Base-by-base conservation (phyloP, 2,329 filamentous ascomycete species). In the Aureobasidium sp. region DNA sequence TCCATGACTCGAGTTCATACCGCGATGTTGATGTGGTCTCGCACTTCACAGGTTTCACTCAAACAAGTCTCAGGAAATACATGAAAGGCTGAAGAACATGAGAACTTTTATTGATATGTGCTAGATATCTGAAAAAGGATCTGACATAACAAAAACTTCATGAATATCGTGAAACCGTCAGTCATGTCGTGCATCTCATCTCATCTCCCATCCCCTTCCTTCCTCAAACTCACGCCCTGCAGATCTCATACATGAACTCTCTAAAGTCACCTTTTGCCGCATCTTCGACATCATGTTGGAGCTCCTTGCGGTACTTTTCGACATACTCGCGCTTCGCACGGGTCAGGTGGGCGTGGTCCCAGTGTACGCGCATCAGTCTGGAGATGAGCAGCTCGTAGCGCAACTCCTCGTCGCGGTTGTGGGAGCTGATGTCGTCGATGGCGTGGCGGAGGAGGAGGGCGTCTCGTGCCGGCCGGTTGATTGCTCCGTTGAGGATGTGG, bases 401-500 rank as follows among this genome's bases (percentile, higher is more conserved):
- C 64, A 92, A 79, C 57, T 82, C 68, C 64, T 72, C 62, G 65
- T 68, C 69, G 7, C 69, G 68, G 57, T 74, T 70, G 35, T 65
- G 64, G 3, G 70, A 62, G 1, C 71, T 74, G 31, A 79, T 74
- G 21, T 85, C 87, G 58, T 71, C 69, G 65, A 97, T 84, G 1
- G 94, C 93, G 76, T 97, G 94, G 73, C 95, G 86, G 1, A 99
- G 79, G 2, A 97, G 85, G 38, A 96, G 81, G 3, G 93, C 90
- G 73, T 97, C 94, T 60, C 94, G 89, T 64, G 95, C 90, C 6
- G 94, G 92, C 62, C 89, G 89, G 77, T 97, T 97, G 77, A 97
- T 95, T 61, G 95, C 86, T 68, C 94, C 94, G 75, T 97, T 96
- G 69, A 99, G 86, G 67, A 97, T 90, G 74, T 97, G 94, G 0